Conservation (phyloP, 371 early-diverging fungal species). For the Syncephalastrum contaminatum region DNA sequence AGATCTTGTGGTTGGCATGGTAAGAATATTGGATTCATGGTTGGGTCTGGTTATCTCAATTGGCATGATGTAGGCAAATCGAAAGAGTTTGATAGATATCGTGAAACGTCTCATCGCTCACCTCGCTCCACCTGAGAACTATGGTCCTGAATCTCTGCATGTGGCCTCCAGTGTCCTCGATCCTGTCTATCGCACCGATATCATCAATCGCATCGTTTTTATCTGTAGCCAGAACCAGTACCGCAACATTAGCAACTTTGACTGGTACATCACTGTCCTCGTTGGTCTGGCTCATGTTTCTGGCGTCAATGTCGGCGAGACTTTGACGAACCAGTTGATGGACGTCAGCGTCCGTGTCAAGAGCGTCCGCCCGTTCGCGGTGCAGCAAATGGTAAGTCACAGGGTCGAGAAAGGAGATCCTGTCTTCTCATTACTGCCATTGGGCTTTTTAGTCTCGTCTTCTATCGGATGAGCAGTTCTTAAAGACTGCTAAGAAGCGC, state of each 20-base stretch:
- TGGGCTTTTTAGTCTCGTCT: constrained; percentile 42
- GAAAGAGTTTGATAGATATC: constrained; percentile 75
- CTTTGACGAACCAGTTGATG: constrained; percentile 74
- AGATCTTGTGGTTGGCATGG: constrained; percentile 85
- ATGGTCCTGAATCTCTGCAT: constrained; percentile 23
- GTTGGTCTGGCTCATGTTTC: constrained; percentile 74
- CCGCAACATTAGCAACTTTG: constrained; percentile 84
- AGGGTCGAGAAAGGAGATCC: neutral
- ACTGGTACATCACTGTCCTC: constrained; percentile 90
- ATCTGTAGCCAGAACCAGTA: constrained; percentile 88
- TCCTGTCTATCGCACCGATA: constrained; percentile 75
- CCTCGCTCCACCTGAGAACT: constrained; percentile 48
- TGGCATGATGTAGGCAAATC: constrained; percentile 53
- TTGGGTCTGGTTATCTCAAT: too few relatives aligned
- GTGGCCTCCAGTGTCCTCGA: constrained; percentile 58
- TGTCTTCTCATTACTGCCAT: neutral
- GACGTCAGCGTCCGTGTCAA: constrained; percentile 90
- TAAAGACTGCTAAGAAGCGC: constrained; percentile 61
- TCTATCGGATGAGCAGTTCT: constrained; percentile 57
- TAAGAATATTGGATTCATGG: constrained; percentile 17
- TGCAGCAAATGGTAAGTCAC: constrained; percentile 67
- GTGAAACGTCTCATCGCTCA: constrained; percentile 84
- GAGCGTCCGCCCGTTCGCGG: constrained; percentile 77
- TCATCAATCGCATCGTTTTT: constrained; percentile 75
- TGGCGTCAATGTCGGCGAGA: constrained; percentile 72